Evolutionary conservation across 1,284 basidiomycete species (phyloP), one percentile per base, ranked within the genome.

Genomic region (Malassezia psittaci): DNA sequence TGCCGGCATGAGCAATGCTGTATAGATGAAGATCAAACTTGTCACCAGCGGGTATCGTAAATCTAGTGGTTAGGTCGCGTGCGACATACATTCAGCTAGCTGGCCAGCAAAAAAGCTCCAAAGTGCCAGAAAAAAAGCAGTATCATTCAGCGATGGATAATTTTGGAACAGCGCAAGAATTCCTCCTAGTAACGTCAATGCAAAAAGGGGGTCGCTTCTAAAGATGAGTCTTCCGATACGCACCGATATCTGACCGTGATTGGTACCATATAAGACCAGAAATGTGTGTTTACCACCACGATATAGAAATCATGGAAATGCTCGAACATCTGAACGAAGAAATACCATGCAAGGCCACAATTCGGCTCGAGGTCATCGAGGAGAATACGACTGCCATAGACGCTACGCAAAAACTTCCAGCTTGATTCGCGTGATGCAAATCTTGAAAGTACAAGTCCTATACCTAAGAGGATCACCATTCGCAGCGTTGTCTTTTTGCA

Each of bases 261-360:
- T 0, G 93, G 93, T 1, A 83, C 79, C 3, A 87, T 81, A 68
- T 96, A 96, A 51, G 89, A 86, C 13, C 85, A 71, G 15, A 90
- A 79, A 70, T 98, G 94, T 2, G 88, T 64, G 40, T 88, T 89
- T 76, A 96, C 96, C n/a, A 88, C 87, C 79, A 91, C 85, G 16
- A 94, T 78, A 79, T 96, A 99, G 77, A 96, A 96, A 2, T 85
- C 82, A 33, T 91, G 80, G 78, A 96, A 99, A 76, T 98, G 88
- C 70, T 96, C 90, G 67, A 99, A 99, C 85, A 96, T 96, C 75
- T 98, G 91, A 12, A 90, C 96, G 77, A 96, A 96, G 77, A 96
- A 96, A 77, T 98, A 98, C 94, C 94, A 98, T 85, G 88, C 90
- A 37, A 96, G 78, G 3, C 93, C 93, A 8, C 88, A 83, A 67